These are phyloP conservation scores for Linnemannia elongata DNA, from an alignment of 192 early-diverging fungal genomes.

Conservation along the genomic window DNA sequence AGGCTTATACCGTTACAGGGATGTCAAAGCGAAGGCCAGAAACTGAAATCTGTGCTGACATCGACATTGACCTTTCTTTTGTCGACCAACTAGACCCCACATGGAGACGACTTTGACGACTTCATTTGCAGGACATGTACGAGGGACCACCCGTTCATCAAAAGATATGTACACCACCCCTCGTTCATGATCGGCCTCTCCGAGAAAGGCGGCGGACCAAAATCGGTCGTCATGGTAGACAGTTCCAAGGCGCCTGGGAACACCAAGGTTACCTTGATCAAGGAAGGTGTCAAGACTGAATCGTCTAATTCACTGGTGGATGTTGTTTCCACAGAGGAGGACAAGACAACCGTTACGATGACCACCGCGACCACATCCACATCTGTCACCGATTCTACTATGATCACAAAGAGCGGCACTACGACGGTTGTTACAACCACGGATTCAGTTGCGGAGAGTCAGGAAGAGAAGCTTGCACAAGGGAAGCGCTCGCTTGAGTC, in stretches of 20 bases:
- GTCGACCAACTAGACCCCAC: conserved; percentile 59
- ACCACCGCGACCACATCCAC: neutral
- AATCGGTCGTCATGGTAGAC: conserved; percentile 42
- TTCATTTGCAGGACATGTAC: conserved; percentile 80
- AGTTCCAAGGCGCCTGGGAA: conserved; percentile 20
- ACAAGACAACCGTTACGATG: neutral
- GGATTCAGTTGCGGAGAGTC: neutral
- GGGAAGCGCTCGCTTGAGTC: conserved; percentile 37
- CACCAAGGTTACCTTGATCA: neutral
- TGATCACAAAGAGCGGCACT: neutral
- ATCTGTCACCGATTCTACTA: conserved; percentile 9
- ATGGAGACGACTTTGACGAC: conserved; percentile 70
- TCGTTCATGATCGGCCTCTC: conserved; percentile 54
- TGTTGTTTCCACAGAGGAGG: neutral
- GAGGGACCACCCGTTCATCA: conserved; percentile 58
- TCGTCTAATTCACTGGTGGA: neutral
- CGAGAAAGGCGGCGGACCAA: conserved; percentile 28
- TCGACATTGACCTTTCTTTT: neutral
- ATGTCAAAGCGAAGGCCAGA: neutral
- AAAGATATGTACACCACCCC: conserved; percentile 32
- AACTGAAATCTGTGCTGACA: neutral
- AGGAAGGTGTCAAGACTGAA: neutral
- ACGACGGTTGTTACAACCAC: neutral
- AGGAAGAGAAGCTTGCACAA: neutral
- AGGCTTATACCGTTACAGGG: neutral